Conservation (phyloP, 129 eudicot genomes). For the Gnaphalium uliginosum region DNA sequence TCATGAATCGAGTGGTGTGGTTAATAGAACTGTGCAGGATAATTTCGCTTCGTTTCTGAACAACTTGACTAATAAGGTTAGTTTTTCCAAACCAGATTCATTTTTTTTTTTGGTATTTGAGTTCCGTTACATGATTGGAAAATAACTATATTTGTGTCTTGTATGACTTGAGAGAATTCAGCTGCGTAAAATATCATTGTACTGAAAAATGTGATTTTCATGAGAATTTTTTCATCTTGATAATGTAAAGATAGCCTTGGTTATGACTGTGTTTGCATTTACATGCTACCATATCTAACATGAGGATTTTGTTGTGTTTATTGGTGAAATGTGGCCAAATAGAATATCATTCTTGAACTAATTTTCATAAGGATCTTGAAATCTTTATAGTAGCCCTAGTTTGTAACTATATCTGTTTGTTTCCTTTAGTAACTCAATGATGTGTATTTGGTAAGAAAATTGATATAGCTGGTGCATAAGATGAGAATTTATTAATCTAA, state of each 20-base stretch:
- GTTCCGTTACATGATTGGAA: background rate
- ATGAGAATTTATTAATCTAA: too few relatives aligned
- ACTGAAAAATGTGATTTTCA: too few relatives aligned
- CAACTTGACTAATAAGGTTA: conserved; percentile 39
- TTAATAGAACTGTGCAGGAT: conserved; percentile 31
- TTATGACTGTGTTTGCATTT: background rate
- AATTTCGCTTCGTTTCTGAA: conserved; percentile 36
- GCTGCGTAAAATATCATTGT: too few relatives aligned
- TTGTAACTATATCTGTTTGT: background rate
- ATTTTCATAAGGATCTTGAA: background rate
- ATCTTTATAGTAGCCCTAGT: background rate
- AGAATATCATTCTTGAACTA: background rate
- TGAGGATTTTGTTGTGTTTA: background rate
- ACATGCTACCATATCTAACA: background rate
- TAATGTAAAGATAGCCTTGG: background rate
- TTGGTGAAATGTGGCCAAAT: background rate
- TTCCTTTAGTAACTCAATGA: background rate
- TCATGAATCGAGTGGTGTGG: conserved; percentile 24
- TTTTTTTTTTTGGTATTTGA: too few relatives aligned
- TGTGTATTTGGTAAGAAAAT: background rate
- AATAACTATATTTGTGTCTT: background rate
- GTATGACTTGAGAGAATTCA: background rate
- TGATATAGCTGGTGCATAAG: background rate
- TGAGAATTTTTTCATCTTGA: background rate
- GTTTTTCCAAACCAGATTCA: conserved; percentile 8